Percentiles rank a stretch among this genome's conserved stretches.
Evolutionary conservation across 495 filamentous ascomycete genomes (phyloP).

Genomic region (Tuber melanosporum): DNA sequence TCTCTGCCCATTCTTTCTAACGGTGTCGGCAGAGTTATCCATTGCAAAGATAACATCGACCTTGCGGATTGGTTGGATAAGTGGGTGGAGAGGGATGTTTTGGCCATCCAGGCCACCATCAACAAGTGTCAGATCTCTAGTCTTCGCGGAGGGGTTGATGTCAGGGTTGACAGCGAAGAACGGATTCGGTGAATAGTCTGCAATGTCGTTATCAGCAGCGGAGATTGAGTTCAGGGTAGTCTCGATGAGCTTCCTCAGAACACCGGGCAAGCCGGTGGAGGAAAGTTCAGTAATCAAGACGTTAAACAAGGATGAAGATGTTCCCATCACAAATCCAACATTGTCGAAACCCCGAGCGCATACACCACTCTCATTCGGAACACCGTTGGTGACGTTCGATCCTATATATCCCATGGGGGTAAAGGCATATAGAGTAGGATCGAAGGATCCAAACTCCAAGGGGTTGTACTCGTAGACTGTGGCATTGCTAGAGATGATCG

Average conservation of each 20-base stretch:
- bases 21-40: conserved; percentile 77
- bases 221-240: conserved; percentile 38
- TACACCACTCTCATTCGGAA: conserved; percentile 51
- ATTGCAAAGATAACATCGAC: conserved; percentile 92
- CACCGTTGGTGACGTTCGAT: conserved; percentile 67
- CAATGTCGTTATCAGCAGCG: conserved; percentile 61
- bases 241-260: conserved; percentile 53
- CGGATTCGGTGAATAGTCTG: conserved; percentile 75
- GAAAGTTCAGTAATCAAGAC: conserved; percentile 50
- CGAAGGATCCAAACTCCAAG: conserved; percentile 77
- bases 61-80: conserved; percentile 68
- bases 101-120: conserved; percentile 84
- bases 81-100: conserved; percentile 79
- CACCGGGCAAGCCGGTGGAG: conserved; percentile 50
- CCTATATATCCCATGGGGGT: conserved; percentile 68
- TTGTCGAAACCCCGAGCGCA: conserved; percentile 83
- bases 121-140: conserved; percentile 62
- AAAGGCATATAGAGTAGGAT: conserved; percentile 75
- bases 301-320: conserved; percentile 88
- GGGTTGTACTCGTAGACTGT: conserved; percentile 86
- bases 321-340: conserved; percentile 79
- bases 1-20: conserved; percentile 20
- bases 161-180: conserved; percentile 65
- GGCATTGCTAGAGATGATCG: conserved; percentile 62
- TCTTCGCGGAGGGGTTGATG: conserved; percentile 55